Percentiles rank a stretch among this genome's conserved stretches.
These are phyloP conservation scores for Mucuna pruriens DNA, from an alignment of 306 rosid genomes.

Conservation along the genomic window DNA sequence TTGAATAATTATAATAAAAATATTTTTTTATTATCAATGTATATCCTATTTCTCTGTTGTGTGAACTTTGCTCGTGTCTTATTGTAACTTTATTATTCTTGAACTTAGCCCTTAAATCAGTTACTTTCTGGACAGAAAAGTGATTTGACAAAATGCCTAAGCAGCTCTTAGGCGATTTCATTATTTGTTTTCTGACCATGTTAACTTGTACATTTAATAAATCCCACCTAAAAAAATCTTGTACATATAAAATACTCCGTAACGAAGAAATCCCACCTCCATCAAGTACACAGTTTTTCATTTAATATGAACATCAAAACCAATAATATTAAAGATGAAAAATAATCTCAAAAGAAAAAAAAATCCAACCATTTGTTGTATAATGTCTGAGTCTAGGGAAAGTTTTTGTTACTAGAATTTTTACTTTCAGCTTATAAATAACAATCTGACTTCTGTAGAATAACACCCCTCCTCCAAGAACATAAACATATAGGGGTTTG, in stretches of 20 bases:
- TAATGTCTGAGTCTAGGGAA: neutral
- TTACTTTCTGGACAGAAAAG: neutral
- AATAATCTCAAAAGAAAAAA: neutral
- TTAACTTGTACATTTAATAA: neutral
- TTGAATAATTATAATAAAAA: too few species aligned
- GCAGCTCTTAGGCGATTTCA: neutral
- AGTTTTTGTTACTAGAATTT: neutral
- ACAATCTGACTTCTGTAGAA: neutral
- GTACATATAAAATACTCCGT: neutral
- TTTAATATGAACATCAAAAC: slow-evolving; percentile 4
- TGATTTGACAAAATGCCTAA: neutral
- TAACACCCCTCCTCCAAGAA: neutral
- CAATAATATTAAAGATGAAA: slow-evolving; percentile 13
- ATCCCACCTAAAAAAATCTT: neutral
- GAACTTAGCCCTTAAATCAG: neutral
- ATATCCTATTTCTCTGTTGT: too few species aligned
- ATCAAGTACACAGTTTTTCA: neutral
- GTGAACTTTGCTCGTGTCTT: neutral
- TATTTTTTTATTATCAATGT: too few species aligned
- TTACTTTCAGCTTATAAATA: neutral
- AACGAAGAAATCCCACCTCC: neutral
- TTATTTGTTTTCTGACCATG: neutral
- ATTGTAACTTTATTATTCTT: neutral
- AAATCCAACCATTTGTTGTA: neutral
- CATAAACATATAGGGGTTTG: neutral